Conservation (phyloP, 768 basidiomycete species). For the Mycena amicta region DNA sequence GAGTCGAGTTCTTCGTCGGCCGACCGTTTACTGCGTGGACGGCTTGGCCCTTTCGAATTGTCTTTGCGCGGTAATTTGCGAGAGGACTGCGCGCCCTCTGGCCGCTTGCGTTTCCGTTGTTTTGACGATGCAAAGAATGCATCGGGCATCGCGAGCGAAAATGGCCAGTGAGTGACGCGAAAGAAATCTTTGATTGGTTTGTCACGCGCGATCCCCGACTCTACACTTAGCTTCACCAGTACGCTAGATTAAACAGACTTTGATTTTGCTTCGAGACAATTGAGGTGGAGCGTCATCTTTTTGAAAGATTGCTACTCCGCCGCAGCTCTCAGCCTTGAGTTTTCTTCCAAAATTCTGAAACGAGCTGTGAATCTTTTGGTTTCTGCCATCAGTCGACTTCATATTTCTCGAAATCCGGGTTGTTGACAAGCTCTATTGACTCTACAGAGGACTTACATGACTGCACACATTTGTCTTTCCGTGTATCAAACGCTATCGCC, state of each 20-base stretch:
- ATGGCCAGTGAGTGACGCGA: background rate
- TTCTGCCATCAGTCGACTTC: no score
- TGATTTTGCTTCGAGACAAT: background rate
- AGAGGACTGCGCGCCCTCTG: constrained; percentile 34
- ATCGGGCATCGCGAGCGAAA: constrained; percentile 87
- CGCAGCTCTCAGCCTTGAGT: no score
- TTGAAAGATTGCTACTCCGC: no score
- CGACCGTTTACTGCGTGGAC: constrained; percentile 30
- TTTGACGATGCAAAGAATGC: constrained; percentile 73
- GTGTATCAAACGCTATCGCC: no score
- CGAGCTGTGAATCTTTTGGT: no score
- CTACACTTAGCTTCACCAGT: background rate
- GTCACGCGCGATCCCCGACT: background rate
- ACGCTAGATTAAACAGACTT: background rate
- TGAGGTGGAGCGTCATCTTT: no score
- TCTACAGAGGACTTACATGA: no score
- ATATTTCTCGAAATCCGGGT: no score
- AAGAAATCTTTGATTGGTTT: background rate
- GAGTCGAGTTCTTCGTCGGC: constrained; percentile 70
- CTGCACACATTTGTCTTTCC: no score
- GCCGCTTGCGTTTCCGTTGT: constrained; percentile 64
- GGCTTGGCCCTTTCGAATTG: constrained; percentile 12
- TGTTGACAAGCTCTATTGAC: no score
- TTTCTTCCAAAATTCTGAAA: no score
- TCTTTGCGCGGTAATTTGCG: constrained; percentile 34